These are phyloP conservation scores for Xylariales sp. DNA, from an alignment of 2,329 filamentous ascomycete genomes.

Conservation along the genomic window DNA sequence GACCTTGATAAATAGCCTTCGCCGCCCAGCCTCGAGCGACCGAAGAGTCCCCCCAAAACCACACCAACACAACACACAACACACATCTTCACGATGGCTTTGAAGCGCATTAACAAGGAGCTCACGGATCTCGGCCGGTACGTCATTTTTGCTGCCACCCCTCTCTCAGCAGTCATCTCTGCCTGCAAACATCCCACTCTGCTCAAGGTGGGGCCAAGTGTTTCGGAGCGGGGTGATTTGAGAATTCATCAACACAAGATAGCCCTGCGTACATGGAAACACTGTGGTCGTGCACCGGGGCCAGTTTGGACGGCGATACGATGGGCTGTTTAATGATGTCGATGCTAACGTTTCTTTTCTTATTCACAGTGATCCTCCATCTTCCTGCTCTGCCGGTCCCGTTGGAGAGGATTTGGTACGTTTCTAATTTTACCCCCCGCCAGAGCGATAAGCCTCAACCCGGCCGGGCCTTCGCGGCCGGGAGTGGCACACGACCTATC, in stretches of 20 bases:
- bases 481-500: conserved; percentile 8
- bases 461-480: conserved; percentile 10
- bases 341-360: conserved; percentile 24
- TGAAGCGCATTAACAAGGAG: conserved; percentile 95
- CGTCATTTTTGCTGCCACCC: conserved; percentile 25
- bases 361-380: conserved; percentile 88
- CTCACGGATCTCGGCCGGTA: conserved; percentile 87
- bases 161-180: conserved; percentile 7
- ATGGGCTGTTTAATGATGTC: conserved; percentile 12
- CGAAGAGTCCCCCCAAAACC: conserved; percentile 8
- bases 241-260: too few species aligned
- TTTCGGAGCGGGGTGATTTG: conserved; percentile 20
- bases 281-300: too few species aligned
- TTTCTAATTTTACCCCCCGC: conserved; percentile 24
- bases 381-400: conserved; percentile 95
- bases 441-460: conserved; percentile 16
- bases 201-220: conserved; percentile 24
- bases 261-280: too few species aligned
- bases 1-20: conserved; percentile 19
- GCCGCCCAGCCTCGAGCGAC: conserved; percentile 15
- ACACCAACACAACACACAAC: conserved; percentile 9
- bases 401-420: conserved; percentile 97
- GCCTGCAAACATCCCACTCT: conserved; percentile 11
- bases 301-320: too few species aligned
- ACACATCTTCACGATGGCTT: conserved; percentile 69